A percentile compares a stretch with the other conserved stretches of the same genome.
phyloP scores from a whole-genome alignment of 1,284 basidiomycete genomes.

The Malassezia brasiliensis region DNA sequence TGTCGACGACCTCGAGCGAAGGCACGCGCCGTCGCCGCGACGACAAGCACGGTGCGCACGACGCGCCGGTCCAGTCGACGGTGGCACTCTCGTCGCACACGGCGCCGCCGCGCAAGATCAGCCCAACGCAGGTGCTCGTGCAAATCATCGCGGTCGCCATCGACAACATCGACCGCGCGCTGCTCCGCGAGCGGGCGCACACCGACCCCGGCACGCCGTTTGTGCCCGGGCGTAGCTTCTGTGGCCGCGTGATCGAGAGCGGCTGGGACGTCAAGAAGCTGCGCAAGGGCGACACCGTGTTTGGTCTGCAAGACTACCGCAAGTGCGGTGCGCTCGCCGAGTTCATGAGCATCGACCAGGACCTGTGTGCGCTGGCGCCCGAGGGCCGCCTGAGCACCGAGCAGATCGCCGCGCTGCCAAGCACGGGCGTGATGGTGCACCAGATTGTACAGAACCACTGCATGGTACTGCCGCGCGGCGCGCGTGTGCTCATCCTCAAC shows the following conservation, averaged over 20 bases:
- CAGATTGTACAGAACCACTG: constrained; percentile 49
- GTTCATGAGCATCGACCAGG: constrained; percentile 47
- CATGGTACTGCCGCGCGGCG: constrained; percentile 42
- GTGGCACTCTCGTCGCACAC: constrained; percentile 40
- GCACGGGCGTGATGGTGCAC: constrained; percentile 48
- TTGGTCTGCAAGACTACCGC: constrained; percentile 48
- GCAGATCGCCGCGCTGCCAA: constrained; percentile 50
- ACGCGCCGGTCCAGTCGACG: constrained; percentile 17
- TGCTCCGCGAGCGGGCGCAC: constrained; percentile 44
- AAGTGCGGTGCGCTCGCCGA: constrained; percentile 49
- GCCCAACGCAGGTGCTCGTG: constrained; percentile 48
- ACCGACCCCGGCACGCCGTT: constrained; percentile 45
- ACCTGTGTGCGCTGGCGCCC: constrained; percentile 48
- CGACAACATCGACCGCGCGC: constrained; percentile 46
- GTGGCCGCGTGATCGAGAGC: constrained; percentile 49
- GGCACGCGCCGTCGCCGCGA: neutral
- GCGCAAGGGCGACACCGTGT: constrained; percentile 50
- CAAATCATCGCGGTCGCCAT: constrained; percentile 49
- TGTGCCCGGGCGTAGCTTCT: constrained; percentile 50
- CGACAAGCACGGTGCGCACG: constrained; percentile 10
- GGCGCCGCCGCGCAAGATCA: constrained; percentile 46
- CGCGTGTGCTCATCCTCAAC: constrained; percentile 49
- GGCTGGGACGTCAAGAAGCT: constrained; percentile 48
- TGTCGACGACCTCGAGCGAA: neutral
- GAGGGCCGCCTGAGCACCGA: constrained; percentile 46